Evolutionary conservation across 139 green algal species (phyloP).

Genomic region (Chlamydomonas eustigma): DNA sequence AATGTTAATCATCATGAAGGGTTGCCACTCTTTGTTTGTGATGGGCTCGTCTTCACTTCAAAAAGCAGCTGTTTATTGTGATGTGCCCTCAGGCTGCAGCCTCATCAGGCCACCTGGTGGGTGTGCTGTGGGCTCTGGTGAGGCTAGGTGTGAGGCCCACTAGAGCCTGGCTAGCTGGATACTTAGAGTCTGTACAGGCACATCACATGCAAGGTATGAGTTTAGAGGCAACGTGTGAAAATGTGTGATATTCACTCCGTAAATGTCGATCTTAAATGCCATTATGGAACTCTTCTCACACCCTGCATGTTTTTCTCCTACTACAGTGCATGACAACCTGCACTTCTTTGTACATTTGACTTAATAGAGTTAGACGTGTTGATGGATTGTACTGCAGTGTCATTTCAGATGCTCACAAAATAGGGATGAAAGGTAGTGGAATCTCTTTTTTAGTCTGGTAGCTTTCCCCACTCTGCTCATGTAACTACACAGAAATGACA

Average conservation of each 20-base stretch:
- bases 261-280: too few relatives aligned
- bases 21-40: too few relatives aligned
- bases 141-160: neutral
- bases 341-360: neutral
- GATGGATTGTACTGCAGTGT: neutral
- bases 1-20: too few relatives aligned
- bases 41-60: too few relatives aligned
- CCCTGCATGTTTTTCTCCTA: too few relatives aligned
- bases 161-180: neutral
- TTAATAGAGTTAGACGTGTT: neutral
- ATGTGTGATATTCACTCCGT: too few relatives aligned
- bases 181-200: neutral
- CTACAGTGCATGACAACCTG: too few relatives aligned
- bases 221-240: too few relatives aligned
- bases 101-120: neutral
- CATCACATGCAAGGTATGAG: too few relatives aligned
- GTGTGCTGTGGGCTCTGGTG: neutral
- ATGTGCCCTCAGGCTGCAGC: too few relatives aligned
- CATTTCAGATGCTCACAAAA: neutral
- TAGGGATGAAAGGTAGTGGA: neutral
- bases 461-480: neutral
- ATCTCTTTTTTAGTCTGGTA: neutral
- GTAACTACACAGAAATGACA: neutral
- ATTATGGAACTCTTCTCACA: too few relatives aligned
- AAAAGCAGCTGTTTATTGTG: too few relatives aligned